phyloP scores from a whole-genome alignment of 257 asterid species.

The Capsicum chinense region DNA sequence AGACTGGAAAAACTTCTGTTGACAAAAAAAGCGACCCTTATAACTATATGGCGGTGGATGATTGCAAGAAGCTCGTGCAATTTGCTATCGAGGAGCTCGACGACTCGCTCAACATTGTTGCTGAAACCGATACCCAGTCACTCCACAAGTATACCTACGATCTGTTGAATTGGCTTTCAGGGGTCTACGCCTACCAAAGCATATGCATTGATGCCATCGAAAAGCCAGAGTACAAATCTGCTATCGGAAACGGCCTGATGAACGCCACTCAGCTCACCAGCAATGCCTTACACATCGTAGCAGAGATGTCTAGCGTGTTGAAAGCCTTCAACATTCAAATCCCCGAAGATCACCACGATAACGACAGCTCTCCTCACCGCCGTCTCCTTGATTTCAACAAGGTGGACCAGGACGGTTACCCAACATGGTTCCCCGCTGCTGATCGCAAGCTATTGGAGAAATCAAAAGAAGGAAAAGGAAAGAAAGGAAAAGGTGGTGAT shows the following conservation, averaged over 20 bases:
- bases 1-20: constrained; percentile 32
- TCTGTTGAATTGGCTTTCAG: constrained; percentile 59
- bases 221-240: constrained; percentile 47
- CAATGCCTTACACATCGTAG: constrained; percentile 63
- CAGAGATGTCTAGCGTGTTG: constrained; percentile 45
- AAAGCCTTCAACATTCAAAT: constrained; percentile 43
- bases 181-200: constrained; percentile 48
- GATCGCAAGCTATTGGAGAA: constrained; percentile 61
- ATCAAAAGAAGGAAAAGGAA: not conserved
- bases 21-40: constrained; percentile 43
- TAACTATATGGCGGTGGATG: constrained; percentile 52
- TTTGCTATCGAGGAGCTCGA: constrained; percentile 53
- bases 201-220: constrained; percentile 54
- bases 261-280: constrained; percentile 60
- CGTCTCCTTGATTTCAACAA: constrained; percentile 37
- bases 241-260: constrained; percentile 47
- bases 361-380: constrained; percentile 29
- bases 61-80: constrained; percentile 61
- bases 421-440: constrained; percentile 57
- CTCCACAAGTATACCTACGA: constrained; percentile 47
- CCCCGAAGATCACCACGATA: not conserved
- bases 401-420: constrained; percentile 45
- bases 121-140: constrained; percentile 40
- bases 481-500: not conserved
- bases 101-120: constrained; percentile 42